Conservation (phyloP, 345 rosid genomes). For the Salix udensis region DNA sequence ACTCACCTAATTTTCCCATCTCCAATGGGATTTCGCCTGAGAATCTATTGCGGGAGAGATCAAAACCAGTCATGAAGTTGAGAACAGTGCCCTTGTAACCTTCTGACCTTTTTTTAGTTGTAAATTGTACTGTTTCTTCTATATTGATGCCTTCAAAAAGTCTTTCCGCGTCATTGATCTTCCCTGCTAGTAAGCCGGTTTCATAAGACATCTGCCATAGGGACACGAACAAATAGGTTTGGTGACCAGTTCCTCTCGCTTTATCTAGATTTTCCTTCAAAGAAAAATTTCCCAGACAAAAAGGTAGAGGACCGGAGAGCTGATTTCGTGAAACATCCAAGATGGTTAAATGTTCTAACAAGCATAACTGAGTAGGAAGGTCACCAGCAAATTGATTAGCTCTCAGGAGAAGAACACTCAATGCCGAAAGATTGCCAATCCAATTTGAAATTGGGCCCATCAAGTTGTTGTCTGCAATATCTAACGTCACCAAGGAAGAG, state of each 20-base stretch:
- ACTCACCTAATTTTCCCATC: neutral
- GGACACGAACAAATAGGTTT: too few species aligned
- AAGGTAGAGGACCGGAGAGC: slow-evolving; percentile 6
- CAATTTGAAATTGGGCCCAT: slow-evolving; percentile 14
- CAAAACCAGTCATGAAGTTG: neutral
- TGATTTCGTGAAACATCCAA: slow-evolving; percentile 20
- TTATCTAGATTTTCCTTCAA: neutral
- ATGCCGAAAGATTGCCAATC: neutral
- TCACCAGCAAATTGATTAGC: slow-evolving; percentile 13
- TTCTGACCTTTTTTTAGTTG: neutral
- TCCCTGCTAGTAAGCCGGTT: too few species aligned
- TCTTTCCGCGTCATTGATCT: too few species aligned
- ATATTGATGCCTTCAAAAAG: rapidly evolving
- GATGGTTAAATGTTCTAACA: neutral
- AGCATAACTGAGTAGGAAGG: slow-evolving; percentile 12
- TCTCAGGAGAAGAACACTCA: slow-evolving; percentile 21
- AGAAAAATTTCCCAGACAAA: neutral
- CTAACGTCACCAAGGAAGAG: neutral
- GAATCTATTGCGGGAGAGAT: neutral
- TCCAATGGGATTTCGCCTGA: neutral
- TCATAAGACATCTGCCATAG: too few species aligned
- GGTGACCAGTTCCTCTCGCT: too few species aligned
- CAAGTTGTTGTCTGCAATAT: slow-evolving; percentile 15
- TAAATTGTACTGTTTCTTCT: neutral
- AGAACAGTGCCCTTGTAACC: neutral